Conservation (phyloP, 345 rosid genomes). For the Iberis pinnata region DNA sequence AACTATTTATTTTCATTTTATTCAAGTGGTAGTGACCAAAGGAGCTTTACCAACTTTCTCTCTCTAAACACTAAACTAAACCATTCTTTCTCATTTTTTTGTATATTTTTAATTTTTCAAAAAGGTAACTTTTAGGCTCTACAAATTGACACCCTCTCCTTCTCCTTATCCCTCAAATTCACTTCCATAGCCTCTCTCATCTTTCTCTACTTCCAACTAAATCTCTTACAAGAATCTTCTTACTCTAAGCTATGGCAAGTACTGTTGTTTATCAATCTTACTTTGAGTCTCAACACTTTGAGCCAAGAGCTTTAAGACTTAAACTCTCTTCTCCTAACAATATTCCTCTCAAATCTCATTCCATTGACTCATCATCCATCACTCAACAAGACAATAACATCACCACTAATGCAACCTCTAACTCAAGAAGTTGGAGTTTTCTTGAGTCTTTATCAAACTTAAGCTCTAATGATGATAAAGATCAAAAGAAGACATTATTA, state of each 20-base stretch:
- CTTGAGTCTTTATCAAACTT: conserved; percentile 25
- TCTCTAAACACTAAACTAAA: conserved; percentile 21
- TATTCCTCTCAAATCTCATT: conserved; percentile 33
- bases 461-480: conserved; percentile 27
- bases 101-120: background rate
- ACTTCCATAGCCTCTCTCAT: conserved; percentile 20
- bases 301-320: conserved; percentile 52
- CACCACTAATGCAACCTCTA: conserved; percentile 24
- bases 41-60: conserved; percentile 30
- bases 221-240: background rate
- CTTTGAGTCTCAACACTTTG: conserved; percentile 48
- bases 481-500: conserved; percentile 13
- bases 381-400: conserved; percentile 15
- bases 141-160: conserved; percentile 26
- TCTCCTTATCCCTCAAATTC: conserved; percentile 35
- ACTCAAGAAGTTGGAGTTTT: no score
- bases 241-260: conserved; percentile 57
- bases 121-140: conserved; percentile 28
- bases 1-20: conserved; percentile 8
- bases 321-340: conserved; percentile 42
- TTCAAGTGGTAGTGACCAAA: conserved; percentile 30
- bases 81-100: conserved; percentile 10
- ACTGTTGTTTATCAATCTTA: conserved; percentile 56
- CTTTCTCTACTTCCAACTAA: no score
- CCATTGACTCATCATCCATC: conserved; percentile 24